Evolutionary conservation across 1,139 yeast genomes (phyloP).

Genomic region (Yamadazyma atlantica): DNA sequence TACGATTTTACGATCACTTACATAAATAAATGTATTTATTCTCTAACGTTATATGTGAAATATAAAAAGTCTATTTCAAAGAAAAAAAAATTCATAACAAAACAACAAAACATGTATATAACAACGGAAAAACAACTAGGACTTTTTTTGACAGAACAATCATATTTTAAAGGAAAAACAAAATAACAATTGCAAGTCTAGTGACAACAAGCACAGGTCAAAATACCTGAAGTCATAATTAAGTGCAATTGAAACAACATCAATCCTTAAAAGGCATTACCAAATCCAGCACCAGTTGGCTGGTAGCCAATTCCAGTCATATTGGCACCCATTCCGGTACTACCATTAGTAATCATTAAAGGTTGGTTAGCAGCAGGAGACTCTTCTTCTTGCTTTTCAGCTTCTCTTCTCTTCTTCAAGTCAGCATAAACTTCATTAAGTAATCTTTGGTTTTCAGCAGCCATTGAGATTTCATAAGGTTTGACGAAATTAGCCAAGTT

Average conservation of each 20-base stretch:
- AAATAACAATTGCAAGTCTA: neutral
- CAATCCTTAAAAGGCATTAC: slow-evolving; percentile 48
- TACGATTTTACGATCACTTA: neutral
- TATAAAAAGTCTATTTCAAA: slow-evolving; percentile 1
- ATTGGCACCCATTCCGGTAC: slow-evolving; percentile 24
- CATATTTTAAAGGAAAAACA: no score
- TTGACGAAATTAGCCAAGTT: slow-evolving; percentile 74
- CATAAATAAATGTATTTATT: slow-evolving; percentile 1
- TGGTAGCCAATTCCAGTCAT: slow-evolving; percentile 52
- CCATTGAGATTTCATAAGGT: slow-evolving; percentile 85
- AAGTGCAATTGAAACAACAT: no score
- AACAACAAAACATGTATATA: slow-evolving; percentile 1
- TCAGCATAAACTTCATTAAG: slow-evolving; percentile 68
- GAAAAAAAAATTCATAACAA: neutral
- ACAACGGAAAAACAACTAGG: slow-evolving; percentile 1
- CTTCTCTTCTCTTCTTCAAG: slow-evolving; percentile 65
- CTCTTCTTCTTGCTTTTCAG: slow-evolving; percentile 56
- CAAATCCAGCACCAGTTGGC: slow-evolving; percentile 68
- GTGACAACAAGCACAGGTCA: slow-evolving; percentile 1
- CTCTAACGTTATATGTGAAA: slow-evolving; percentile 2
- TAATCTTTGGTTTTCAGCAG: slow-evolving; percentile 72
- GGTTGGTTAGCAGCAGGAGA: slow-evolving; percentile 47
- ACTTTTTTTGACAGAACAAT: no score
- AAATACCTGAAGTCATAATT: neutral
- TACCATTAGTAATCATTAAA: slow-evolving; percentile 68